phyloP scores from a whole-genome alignment of 768 basidiomycete genomes.

The Tephrocybe sp. region DNA sequence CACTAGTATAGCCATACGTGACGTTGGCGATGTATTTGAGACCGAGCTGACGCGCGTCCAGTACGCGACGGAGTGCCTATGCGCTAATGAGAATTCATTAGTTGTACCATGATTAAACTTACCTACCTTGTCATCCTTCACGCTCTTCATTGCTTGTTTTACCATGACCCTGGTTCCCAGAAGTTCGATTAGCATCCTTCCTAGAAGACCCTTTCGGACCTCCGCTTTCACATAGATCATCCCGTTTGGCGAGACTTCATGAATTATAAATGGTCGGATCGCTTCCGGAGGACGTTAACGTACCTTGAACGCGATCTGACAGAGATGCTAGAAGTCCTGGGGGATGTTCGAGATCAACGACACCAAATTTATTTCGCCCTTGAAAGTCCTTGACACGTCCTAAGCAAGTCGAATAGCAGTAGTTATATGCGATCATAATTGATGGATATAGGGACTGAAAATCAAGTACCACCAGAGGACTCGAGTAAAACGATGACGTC shows the following conservation, averaged over 20 bases:
- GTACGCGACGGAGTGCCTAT: constrained; percentile 70
- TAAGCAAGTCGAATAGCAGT: constrained; percentile 95
- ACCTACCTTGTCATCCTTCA: constrained; percentile 70
- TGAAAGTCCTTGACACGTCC: constrained; percentile 88
- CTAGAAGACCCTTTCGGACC: constrained; percentile 82
- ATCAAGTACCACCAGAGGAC: constrained; percentile 91
- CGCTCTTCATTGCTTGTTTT: constrained; percentile 91
- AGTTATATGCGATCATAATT: constrained; percentile 98
- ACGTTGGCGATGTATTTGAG: constrained; percentile 94
- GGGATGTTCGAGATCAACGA: constrained; percentile 68
- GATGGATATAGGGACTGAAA: constrained; percentile 98
- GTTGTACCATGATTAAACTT: not conserved
- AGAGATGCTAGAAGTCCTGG: constrained; percentile 69
- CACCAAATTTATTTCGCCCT: constrained; percentile 86
- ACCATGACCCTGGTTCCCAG: constrained; percentile 98
- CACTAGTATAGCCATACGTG: constrained; percentile 95
- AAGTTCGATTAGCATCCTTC: constrained; percentile 90
- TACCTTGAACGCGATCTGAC: constrained; percentile 76
- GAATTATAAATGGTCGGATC: not conserved
- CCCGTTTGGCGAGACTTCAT: constrained; percentile 89
- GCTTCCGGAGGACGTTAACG: constrained; percentile 16
- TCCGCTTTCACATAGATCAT: constrained; percentile 88
- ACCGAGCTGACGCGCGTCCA: constrained; percentile 90
- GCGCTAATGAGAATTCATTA: not conserved
- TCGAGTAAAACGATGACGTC: constrained; percentile 87